Conservation (phyloP, 257 asterid genomes). For the Pogostemon cablin region DNA sequence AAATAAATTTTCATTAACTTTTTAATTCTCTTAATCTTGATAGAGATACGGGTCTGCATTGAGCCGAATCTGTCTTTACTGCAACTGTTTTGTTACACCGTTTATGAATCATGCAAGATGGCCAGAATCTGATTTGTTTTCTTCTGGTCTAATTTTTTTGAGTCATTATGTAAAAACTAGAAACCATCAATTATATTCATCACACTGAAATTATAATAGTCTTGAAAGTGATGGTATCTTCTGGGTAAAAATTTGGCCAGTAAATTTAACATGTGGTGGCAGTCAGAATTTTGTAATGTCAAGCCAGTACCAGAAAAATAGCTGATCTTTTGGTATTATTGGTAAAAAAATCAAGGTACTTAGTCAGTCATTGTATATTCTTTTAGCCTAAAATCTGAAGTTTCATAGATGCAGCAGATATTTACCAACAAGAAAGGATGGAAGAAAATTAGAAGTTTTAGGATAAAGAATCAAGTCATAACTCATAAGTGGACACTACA, state of each 20-base stretch:
- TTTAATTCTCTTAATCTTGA: too few relatives aligned
- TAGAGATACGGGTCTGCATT: background rate
- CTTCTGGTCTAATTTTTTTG: background rate
- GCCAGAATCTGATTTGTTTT: background rate
- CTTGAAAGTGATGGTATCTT: background rate
- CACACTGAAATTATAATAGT: background rate
- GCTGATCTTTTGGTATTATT: background rate
- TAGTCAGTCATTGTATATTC: background rate
- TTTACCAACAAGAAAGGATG: background rate
- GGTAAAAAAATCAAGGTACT: background rate
- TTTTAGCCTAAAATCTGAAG: conserved; percentile 12
- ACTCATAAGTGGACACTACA: background rate
- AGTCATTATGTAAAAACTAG: background rate
- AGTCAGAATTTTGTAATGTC: background rate
- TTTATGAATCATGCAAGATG: too few relatives aligned
- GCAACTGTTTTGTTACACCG: background rate
- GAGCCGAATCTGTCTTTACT: background rate
- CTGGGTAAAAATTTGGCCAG: background rate
- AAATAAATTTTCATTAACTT: background rate
- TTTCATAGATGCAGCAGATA: background rate
- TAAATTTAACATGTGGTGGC: background rate
- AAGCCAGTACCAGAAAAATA: background rate
- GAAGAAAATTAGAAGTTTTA: background rate
- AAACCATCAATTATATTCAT: background rate
- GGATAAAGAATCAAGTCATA: conserved; percentile 13